phyloP scores from a whole-genome alignment of 192 early-diverging fungal species.

The Linnemannia exigua region DNA sequence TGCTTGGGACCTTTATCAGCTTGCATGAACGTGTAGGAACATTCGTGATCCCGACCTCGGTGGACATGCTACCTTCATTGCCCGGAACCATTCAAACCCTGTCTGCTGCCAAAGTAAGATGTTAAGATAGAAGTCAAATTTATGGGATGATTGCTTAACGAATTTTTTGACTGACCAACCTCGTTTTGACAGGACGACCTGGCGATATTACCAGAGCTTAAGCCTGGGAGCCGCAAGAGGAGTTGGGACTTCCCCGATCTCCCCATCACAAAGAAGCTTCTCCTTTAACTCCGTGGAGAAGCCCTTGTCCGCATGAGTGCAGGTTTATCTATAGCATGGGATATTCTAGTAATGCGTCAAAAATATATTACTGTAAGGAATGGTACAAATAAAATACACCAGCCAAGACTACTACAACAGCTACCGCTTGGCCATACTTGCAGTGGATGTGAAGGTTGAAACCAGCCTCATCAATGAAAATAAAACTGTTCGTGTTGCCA shows the following conservation, averaged over 20 bases:
- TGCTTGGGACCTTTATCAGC: conserved; percentile 19
- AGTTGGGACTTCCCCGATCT: conserved; percentile 22
- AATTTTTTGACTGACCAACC: not conserved
- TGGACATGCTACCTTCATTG: conserved; percentile 15
- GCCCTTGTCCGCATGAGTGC: no score
- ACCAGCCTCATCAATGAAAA: no score
- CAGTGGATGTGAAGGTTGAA: no score
- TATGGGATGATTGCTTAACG: not conserved
- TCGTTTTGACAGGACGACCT: conserved; percentile 17
- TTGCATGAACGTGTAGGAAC: conserved; percentile 14
- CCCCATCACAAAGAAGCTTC: conserved; percentile 10
- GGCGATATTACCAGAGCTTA: not conserved
- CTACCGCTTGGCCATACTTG: no score
- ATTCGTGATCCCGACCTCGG: conserved; percentile 19
- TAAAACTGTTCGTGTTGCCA: no score
- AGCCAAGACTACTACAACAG: no score
- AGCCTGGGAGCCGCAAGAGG: conserved; percentile 20
- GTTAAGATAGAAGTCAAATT: not conserved
- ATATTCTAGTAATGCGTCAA: no score
- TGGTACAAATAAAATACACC: no score
- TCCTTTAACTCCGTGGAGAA: conserved; percentile 6
- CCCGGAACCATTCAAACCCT: conserved; percentile 20
- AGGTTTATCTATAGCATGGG: no score
- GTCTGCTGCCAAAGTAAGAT: conserved; percentile 14
- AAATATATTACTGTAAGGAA: no score